These are phyloP conservation scores for Diaporthe amygdali DNA, from an alignment of 2,329 filamentous ascomycete genomes.

Conservation along the genomic window DNA sequence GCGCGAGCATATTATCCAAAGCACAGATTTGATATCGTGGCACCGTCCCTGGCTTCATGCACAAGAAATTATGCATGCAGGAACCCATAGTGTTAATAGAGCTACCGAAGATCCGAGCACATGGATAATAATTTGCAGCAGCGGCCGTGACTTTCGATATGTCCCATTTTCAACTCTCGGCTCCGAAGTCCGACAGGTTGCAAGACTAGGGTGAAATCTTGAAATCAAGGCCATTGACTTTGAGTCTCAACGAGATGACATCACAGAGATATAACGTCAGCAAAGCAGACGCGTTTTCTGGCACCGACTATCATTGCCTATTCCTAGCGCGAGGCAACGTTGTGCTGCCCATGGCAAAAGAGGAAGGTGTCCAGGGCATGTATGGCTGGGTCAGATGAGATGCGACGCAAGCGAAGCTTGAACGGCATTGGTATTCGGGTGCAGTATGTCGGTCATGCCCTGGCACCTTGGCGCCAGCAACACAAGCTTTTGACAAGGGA, in stretches of 20 bases:
- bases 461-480: constrained; percentile 1
- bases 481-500: constrained; percentile 13
- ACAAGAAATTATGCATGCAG: not conserved
- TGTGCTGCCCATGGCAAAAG: not conserved
- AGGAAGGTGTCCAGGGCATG: not conserved
- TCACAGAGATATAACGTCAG: not conserved
- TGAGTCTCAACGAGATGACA: not conserved
- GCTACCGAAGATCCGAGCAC: not conserved
- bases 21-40: not conserved
- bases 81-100: not conserved
- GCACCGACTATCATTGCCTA: not conserved
- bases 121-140: not conserved
- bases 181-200: not conserved
- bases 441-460: not conserved
- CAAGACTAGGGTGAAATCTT: not conserved
- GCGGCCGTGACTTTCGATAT: not conserved
- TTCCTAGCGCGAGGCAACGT: not conserved
- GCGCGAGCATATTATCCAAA: no score
- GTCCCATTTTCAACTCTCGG: not conserved
- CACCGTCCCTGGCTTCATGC: not conserved
- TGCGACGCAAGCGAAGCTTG: not conserved
- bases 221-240: not conserved
- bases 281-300: not conserved
- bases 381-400: not conserved
- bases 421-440: not conserved